Conservation (phyloP, 2,329 filamentous ascomycete species). For the Fusarium secorum region DNA sequence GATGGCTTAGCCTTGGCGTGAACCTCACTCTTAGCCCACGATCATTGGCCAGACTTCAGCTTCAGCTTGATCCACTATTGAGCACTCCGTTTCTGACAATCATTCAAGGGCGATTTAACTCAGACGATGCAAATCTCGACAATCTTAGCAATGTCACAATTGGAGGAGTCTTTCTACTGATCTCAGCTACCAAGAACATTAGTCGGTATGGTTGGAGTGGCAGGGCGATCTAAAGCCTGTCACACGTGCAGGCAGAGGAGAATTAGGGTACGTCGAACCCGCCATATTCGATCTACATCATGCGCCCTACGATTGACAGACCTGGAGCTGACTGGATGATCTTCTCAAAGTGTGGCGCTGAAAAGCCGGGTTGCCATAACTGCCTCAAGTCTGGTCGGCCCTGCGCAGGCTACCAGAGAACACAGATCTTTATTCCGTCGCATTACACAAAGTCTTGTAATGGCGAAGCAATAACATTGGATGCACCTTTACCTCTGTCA, state of each 20-base stretch:
- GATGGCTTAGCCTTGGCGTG: neutral
- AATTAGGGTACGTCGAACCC: neutral
- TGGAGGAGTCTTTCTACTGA: fast-evolving
- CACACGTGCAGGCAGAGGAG: neutral
- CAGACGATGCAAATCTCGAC: neutral
- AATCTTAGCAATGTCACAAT: fast-evolving
- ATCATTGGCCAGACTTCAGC: neutral
- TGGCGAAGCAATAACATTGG: fast-evolving
- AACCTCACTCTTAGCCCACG: fast-evolving
- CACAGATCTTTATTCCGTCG: neutral
- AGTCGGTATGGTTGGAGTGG: neutral
- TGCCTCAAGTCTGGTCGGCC: neutral
- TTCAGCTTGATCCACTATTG: neutral
- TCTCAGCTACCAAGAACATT: fast-evolving
- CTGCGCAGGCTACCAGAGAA: neutral
- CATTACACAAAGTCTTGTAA: fast-evolving
- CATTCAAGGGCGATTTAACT: neutral
- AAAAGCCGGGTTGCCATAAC: neutral
- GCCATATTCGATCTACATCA: no score
- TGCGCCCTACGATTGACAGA: neutral
- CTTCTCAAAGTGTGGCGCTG: neutral
- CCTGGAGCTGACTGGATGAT: neutral
- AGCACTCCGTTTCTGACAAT: neutral
- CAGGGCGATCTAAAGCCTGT: neutral
- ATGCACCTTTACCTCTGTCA: fast-evolving